Base-by-base conservation (phyloP, 2,329 filamentous ascomycete species). In the Xylaria sp. region DNA sequence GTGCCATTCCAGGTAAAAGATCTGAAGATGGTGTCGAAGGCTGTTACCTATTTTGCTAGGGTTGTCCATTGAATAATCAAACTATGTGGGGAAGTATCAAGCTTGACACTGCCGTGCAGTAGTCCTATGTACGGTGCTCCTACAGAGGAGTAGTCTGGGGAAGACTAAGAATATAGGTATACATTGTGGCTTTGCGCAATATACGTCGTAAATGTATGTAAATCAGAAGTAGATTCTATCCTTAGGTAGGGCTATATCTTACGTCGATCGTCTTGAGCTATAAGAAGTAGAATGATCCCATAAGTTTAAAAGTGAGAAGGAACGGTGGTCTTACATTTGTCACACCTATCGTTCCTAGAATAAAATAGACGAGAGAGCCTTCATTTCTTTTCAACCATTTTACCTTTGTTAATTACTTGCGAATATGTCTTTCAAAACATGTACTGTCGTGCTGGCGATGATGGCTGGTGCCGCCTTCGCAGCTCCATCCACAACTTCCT, bases 371-470 rank as follows among this genome's bases (percentile, higher is more conserved):
- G 15, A 7, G 23, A 12, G 8, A 36, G 2, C 48, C n/a, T 34
- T 10, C 4, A 30, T 52, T 20, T 45, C 8, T 55, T 41, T n/a
- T 10, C 25, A 10, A 20, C 18, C 20, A 1, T 32, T 23, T 39
- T 23, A 20, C 32, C 3, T 20, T 13, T 18, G 43, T 30, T 56
- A 28, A 36, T 1, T 30, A 52, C 43, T 28, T 48, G 9, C 36
- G 15, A 62, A 52, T 3, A 66, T 66, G 66, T 56, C 63, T 50
- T 36, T 63, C 18, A 63, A 66, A 52, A 36, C 43, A 13, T 63
- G 25, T 20, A 34, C 36, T 4, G 25, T 55, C 15, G 18, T 63
- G 20, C 46, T 66, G 8, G 66, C 63, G 7, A 36, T 63, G 59
- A 46, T 68, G 46, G 63, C 58, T 20, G 45, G 63, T 20, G 58